Base-by-base conservation (phyloP, 2,329 filamentous ascomycete species). In the Ascocoryne sarcoides region DNA sequence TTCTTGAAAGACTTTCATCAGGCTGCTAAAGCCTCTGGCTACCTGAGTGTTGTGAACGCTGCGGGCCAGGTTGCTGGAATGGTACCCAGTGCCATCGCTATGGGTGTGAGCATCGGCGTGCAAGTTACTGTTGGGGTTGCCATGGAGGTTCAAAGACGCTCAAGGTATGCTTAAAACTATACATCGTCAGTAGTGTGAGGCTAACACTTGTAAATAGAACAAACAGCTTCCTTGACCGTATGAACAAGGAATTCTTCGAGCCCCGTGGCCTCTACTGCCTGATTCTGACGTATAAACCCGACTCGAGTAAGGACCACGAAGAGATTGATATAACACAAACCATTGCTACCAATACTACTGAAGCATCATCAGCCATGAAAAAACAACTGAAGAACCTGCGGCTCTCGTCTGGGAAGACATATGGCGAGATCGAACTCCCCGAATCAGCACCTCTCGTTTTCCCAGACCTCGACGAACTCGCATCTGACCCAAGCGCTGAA, bases 231-330 rank as follows among this genome's bases (percentile, higher is more conserved):
- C 64, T 81, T 12, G 67, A 76, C 47, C 58, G 62, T 26, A 65
- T 76, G 49, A 80, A 79, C 50, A 62, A 67, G 7, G 62, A 70
- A 3, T 67, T 76, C 43, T 81, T 80, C 55, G 65, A 64, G 34
- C 75, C 76, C 0, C 66, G 65, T 2, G 75, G 75, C 0, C 62
- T 79, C 0, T 73, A 69, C 56, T 69, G 65, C 44, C 60, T 74
- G 15, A 62, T 81, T 28, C 67, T 79, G 59, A 69, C 69, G 1
- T 76, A 66, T 59, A 69, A 69, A 37, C 67, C 69, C 0, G 62
- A 66, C 8, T 52, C 51, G 4, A 43, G 31, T 8, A 16, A 32
- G 10, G 40, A 38, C 4, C 42, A 52, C 17, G 37, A 51, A 46
- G 29, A 43, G 5, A 46, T 65, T 21, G 56, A 62, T 40, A 54